A percentile compares a stretch with the other conserved stretches of the same genome.
These are phyloP conservation scores for Ananas comosus DNA, from an alignment of 176 grass and related monocot genomes.

Conservation along the genomic window DNA sequence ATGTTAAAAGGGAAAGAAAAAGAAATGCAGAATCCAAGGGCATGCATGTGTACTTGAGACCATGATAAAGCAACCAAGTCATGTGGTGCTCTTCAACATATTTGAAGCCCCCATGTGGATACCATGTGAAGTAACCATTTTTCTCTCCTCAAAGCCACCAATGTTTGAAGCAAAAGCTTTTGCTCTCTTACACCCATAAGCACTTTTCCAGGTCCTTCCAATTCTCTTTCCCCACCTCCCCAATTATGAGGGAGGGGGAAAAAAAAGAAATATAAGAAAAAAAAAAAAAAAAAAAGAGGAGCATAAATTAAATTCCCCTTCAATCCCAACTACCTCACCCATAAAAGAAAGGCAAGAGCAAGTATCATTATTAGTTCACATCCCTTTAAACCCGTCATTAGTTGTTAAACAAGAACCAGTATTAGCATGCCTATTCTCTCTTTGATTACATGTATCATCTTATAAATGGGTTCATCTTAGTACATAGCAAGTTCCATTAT, in stretches of 20 bases:
- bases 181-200: conserved; percentile 17
- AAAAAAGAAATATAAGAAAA: conserved; percentile 14
- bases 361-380: too few relatives aligned
- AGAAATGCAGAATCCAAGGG: not conserved
- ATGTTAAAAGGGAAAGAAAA: not conserved
- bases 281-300: conserved; percentile 11
- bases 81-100: conserved; percentile 25
- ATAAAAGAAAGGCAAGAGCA: too few relatives aligned
- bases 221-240: conserved; percentile 9
- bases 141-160: conserved; percentile 20
- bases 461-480: too few relatives aligned
- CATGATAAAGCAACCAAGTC: conserved; percentile 20
- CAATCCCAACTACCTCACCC: conserved; percentile 4
- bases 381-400: too few relatives aligned
- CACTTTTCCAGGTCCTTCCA: conserved; percentile 24
- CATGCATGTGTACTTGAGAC: conserved; percentile 15
- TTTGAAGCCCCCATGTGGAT: conserved; percentile 28
- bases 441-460: too few relatives aligned
- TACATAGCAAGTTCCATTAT: too few relatives aligned
- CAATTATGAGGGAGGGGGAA: conserved; percentile 26
- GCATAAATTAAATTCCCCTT: not conserved
- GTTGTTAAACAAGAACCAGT: too few relatives aligned
- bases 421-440: too few relatives aligned
- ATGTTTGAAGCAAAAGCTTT: conserved; percentile 6
- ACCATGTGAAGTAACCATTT: conserved; percentile 29